phyloP scores from a whole-genome alignment of 2,329 filamentous ascomycete genomes.

The Diaporthe ampelina region DNA sequence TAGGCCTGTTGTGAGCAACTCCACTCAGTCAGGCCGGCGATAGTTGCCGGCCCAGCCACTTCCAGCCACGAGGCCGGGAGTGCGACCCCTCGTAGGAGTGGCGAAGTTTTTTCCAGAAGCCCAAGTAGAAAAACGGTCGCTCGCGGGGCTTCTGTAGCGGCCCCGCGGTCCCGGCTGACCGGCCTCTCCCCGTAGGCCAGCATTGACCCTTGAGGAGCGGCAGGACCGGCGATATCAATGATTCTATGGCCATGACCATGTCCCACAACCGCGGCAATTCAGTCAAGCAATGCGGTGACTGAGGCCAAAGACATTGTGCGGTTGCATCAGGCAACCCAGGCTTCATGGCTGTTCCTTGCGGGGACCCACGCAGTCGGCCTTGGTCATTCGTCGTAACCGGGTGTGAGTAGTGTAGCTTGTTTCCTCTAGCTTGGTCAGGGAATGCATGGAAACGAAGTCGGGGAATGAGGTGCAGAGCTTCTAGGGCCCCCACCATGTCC shows the following conservation, averaged over 20 bases:
- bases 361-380: conserved; percentile 28
- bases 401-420: not conserved
- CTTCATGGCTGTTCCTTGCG: conserved; percentile 10
- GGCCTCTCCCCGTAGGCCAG: conserved; percentile 11
- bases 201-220: not conserved
- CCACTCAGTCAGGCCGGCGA: not conserved
- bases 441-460: not conserved
- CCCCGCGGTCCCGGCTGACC: not conserved
- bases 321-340: conserved; percentile 33
- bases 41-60: not conserved
- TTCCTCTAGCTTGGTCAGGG: not conserved
- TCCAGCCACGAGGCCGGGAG: not conserved
- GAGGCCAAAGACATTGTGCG: conserved; percentile 9
- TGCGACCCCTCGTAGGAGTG: not conserved
- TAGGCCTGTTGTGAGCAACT: not conserved
- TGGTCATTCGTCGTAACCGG: conserved; percentile 12
- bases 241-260: conserved; percentile 6
- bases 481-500: not conserved
- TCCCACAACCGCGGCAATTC: not conserved
- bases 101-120: conserved; percentile 1
- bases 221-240: conserved; percentile 19
- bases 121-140: conserved; percentile 32
- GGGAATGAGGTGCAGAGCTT: not conserved
- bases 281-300: conserved; percentile 12
- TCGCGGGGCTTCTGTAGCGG: not conserved